Percentiles rank a stretch among this genome's conserved stretches.
These are phyloP conservation scores for Nannizziopsis barbatae DNA, from an alignment of 2,329 filamentous ascomycete genomes.

Conservation along the genomic window DNA sequence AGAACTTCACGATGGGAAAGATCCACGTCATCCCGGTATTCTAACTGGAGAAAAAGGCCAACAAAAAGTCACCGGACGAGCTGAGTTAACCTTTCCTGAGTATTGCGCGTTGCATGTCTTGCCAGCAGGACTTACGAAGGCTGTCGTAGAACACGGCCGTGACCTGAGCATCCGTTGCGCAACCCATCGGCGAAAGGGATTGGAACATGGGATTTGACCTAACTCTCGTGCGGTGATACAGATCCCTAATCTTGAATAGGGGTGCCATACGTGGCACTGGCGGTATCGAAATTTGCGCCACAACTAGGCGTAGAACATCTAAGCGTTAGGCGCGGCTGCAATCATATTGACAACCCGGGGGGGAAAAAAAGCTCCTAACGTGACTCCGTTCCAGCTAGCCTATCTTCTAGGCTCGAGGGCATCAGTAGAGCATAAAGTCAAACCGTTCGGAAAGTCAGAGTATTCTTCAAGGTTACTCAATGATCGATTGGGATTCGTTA, in stretches of 20 bases:
- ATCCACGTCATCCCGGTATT: no score
- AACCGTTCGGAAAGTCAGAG: no score
- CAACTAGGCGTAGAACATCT: background rate
- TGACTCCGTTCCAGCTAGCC: no score
- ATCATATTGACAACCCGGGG: background rate
- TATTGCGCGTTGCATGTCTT: background rate
- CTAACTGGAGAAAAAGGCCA: no score
- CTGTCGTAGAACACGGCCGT: background rate
- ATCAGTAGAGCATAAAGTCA: no score
- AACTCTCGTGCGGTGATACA: slow-evolving; percentile 4
- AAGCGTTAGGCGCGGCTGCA: background rate
- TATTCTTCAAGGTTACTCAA: no score
- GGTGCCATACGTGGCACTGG: slow-evolving; percentile 10
- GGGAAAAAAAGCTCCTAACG: slow-evolving; percentile 1
- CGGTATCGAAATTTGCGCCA: slow-evolving; percentile 6
- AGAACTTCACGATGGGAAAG: no score
- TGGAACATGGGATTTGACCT: background rate
- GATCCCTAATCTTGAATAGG: slow-evolving; percentile 2
- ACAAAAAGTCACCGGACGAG: background rate
- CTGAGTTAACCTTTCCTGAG: background rate
- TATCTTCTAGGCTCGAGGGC: no score
- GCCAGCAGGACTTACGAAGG: background rate
- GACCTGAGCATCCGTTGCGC: background rate
- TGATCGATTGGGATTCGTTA: no score
- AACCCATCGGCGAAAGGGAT: background rate